Evolutionary conservation across 768 basidiomycete genomes (phyloP).

Genomic region (Suillus tomentosus): DNA sequence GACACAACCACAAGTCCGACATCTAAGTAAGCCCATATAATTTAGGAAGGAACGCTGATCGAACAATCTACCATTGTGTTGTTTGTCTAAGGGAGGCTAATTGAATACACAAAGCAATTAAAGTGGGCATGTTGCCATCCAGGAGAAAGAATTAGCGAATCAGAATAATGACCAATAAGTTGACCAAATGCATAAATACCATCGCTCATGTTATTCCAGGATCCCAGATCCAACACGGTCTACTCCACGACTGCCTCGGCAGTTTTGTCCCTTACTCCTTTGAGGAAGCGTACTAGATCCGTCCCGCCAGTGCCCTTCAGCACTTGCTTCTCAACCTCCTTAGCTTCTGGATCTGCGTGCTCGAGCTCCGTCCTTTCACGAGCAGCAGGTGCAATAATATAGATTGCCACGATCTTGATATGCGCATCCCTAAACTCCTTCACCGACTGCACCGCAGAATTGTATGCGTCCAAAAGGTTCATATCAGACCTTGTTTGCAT

Average conservation of each 20-base stretch:
- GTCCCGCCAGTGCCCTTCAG: constrained; percentile 83
- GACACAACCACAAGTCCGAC: background rate
- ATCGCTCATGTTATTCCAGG: background rate
- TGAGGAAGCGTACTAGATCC: constrained; percentile 73
- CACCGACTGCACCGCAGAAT: constrained; percentile 61
- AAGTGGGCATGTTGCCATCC: background rate
- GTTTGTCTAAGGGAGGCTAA: background rate
- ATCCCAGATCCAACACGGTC: background rate
- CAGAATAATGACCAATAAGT: constrained; percentile 4
- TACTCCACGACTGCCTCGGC: constrained; percentile 39
- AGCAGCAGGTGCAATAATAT: constrained; percentile 72
- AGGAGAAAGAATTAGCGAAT: background rate
- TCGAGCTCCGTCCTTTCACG: constrained; percentile 18
- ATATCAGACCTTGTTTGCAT: constrained; percentile 19
- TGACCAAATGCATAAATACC: background rate
- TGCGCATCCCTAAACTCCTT: constrained; percentile 78
- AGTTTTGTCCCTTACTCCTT: constrained; percentile 70
- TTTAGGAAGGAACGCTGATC: background rate
- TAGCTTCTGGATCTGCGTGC: constrained; percentile 11
- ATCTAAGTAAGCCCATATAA: background rate
- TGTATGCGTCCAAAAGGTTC: constrained; percentile 56
- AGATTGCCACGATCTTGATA: constrained; percentile 71
- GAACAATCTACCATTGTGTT: background rate
- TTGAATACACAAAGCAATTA: background rate
- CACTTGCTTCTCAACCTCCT: constrained; percentile 23